Evolutionary conservation across 2,329 filamentous ascomycete species (phyloP).

Genomic region (Penicillium sp.): DNA sequence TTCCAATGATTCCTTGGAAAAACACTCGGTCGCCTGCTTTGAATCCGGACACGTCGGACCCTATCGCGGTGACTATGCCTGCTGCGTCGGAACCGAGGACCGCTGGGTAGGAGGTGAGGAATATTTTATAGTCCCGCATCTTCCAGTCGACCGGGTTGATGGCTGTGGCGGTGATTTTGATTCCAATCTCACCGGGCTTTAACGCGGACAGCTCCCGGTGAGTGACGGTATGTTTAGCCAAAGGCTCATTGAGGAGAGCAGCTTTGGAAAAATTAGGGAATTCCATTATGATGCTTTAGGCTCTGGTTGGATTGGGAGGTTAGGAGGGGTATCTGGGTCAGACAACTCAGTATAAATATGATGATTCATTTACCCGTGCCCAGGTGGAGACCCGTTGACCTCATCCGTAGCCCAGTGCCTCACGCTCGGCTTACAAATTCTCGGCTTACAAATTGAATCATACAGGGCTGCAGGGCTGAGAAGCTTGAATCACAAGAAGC

Average conservation of each 20-base stretch:
- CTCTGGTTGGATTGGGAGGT: background rate
- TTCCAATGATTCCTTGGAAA: slow-evolving; percentile 39
- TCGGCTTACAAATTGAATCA: no score
- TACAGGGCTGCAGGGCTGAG: no score
- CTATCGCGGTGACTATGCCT: slow-evolving; percentile 8
- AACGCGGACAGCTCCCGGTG: background rate
- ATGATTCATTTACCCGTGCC: no score
- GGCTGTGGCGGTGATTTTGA: slow-evolving; percentile 18
- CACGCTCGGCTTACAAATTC: no score
- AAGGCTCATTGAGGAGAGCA: background rate
- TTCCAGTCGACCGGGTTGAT: slow-evolving; percentile 31
- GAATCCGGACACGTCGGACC: slow-evolving; percentile 21
- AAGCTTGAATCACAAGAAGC: no score
- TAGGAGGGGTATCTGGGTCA: background rate
- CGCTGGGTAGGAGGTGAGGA: slow-evolving; percentile 30
- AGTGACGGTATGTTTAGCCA: background rate
- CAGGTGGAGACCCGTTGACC: no score
- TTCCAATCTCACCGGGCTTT: background rate
- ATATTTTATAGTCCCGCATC: slow-evolving; percentile 30
- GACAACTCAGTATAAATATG: no score
- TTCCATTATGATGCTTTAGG: background rate
- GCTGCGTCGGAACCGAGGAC: background rate
- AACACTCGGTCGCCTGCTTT: slow-evolving; percentile 32
- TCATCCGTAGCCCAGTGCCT: no score
- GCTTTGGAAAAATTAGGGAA: background rate